These are phyloP conservation scores for Penicillium herquei DNA, from an alignment of 495 filamentous ascomycete species.

Conservation along the genomic window DNA sequence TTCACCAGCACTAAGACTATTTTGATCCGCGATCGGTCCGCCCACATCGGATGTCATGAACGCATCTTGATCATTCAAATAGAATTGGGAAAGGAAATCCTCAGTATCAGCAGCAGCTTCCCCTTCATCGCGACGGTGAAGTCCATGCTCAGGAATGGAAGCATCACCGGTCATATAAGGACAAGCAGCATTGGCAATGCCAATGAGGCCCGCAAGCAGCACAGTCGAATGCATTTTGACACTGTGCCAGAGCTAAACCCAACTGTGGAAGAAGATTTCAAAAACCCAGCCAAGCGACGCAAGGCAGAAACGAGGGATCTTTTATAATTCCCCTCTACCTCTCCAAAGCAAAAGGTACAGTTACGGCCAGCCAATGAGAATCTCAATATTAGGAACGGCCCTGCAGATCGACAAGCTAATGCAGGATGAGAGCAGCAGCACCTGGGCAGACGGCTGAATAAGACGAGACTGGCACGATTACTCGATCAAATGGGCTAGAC, in stretches of 20 bases:
- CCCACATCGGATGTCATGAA: slow-evolving; percentile 72
- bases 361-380: neutral
- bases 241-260: no score
- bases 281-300: neutral
- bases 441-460: neutral
- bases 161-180: slow-evolving; percentile 41
- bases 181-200: slow-evolving; percentile 41
- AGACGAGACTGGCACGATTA: slow-evolving; percentile 7
- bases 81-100: slow-evolving; percentile 55
- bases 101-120: slow-evolving; percentile 40
- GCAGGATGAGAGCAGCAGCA: neutral
- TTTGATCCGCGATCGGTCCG: slow-evolving; percentile 69
- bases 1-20: slow-evolving; percentile 68
- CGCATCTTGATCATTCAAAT: slow-evolving; percentile 59
- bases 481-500: slow-evolving; percentile 14
- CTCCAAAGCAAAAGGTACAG: no score
- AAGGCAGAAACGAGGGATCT: neutral
- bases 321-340: neutral
- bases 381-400: neutral
- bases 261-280: neutral
- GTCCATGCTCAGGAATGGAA: slow-evolving; percentile 14
- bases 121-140: slow-evolving; percentile 26
- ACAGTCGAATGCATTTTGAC: slow-evolving; percentile 28
- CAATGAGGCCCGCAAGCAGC: slow-evolving; percentile 32
- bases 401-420: neutral